Percentiles rank a stretch among this genome's conserved stretches.
Evolutionary conservation across 208 protist genomes (phyloP).

Genomic region (Hexamita inflata): DNA sequence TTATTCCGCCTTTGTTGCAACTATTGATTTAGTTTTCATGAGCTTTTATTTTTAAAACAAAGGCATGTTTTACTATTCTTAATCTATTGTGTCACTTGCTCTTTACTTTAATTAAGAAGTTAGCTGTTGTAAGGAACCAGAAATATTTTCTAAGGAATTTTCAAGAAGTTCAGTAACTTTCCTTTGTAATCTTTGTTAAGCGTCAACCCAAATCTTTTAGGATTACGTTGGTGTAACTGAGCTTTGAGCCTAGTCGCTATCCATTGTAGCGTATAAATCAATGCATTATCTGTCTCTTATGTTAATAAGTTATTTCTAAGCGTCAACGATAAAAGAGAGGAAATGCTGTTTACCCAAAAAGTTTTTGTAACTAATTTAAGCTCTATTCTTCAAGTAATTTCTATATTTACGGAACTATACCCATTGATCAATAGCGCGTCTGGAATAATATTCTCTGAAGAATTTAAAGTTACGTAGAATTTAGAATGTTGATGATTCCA

Average conservation of each 20-base stretch:
- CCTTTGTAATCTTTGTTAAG: background rate
- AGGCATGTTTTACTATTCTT: background rate
- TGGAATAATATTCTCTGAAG: slow-evolving; percentile 12
- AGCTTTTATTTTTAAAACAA: slow-evolving; percentile 13
- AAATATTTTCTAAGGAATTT: background rate
- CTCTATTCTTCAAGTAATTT: background rate
- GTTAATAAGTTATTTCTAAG: background rate
- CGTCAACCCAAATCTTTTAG: no score
- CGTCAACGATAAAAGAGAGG: background rate
- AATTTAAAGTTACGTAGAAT: slow-evolving; percentile 24
- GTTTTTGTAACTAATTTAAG: background rate
- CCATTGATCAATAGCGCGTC: background rate
- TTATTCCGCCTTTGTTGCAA: slow-evolving; percentile 3
- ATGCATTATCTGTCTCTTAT: background rate
- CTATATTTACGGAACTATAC: slow-evolving; percentile 3
- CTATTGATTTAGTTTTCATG: background rate
- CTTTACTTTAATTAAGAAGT: background rate
- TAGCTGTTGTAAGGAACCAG: background rate
- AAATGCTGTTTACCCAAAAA: background rate
- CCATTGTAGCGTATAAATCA: background rate
- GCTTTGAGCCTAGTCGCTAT: no score
- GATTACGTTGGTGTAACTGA: no score
- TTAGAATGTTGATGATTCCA: slow-evolving; percentile 14
- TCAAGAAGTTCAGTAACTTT: background rate
- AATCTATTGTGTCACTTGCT: background rate